Evolutionary conservation across 2,329 filamentous ascomycete genomes (phyloP), one percentile per base, ranked within the genome.

Genomic region (Knufia fluminis): DNA sequence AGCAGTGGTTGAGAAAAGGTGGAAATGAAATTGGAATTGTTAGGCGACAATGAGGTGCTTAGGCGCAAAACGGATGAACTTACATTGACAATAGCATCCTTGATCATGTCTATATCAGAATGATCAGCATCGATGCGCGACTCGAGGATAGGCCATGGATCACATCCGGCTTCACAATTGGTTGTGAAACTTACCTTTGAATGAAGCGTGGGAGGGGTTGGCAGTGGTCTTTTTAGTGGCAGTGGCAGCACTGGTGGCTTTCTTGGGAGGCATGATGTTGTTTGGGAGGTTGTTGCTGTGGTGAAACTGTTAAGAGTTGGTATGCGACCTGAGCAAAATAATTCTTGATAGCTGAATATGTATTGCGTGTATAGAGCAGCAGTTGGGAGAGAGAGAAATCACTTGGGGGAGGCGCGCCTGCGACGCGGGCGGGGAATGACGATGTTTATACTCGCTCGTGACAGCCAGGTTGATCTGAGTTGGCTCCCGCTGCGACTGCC

Each of bases 51-150:
- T 60, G 62, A 66, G 61, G 54, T 58, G 57, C 67, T 48, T 20
- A 12, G 71, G 72, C 75, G 73, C 74, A 60, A 64, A 58, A 54
- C 64, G 64, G 66, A 70, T 75, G 63, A 65, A 83, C 81, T 80
- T 69, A 85, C 81, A 69, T 76, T 78, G 63, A 83, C 68, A 65
- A 85, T 81, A 60, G 80, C 81, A 68, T 84, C 80, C 71, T 82
- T 83, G 68, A 85, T 82, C 81, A 85, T 83, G 69, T 82, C 80
- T 83, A 67, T 64, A 63, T 62, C 38, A 59, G 57, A 59, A 60
- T 40, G 64, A 74, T 80, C 71, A 79, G 75, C 65, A 76, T 67
- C 66, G 58, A 56, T 62, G 68, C 62, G 77, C 75, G 77, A 81
- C 31, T 43, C 39, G 2, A 32, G 19, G 24, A 32, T 12, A n/a